Base-by-base conservation (phyloP, 2,329 filamentous ascomycete genomes). In the Ophiosphaerella herpotricha region DNA sequence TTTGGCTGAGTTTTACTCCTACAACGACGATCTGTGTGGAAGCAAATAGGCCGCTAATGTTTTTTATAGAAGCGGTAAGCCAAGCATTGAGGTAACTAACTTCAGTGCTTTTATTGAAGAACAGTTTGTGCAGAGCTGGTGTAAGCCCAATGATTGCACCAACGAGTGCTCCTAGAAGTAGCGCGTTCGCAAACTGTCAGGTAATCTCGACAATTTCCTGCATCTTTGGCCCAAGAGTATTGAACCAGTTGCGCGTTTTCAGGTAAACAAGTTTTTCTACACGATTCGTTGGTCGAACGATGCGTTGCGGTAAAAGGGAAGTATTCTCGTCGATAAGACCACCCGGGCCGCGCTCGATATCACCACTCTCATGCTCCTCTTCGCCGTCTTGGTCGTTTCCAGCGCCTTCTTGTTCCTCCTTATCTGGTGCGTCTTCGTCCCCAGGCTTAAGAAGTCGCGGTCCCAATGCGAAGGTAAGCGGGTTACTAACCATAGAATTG, bases 71-170 rank as follows among this genome's bases (percentile, higher is more conserved):
- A 0, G 78, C 77, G 0, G 85, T 88, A 34, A 89, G 72, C 85
- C 85, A 89, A 1, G 85, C 85, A 16, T 82, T 85, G 59, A 88
- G 80, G 48, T 85, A 82, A 1, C 86, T 85, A 5, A 85, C 86
- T 5, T 85, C 73, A 7, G 80, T 67, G 7, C 78, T 78, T 11
- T 78, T 70, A 43, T 72, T 77, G 74, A 89, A 89, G 69, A 89
- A 88, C 2, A 82, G 79, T 3, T 70, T 70, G 58, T 88, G 85
- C 1, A 89, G 73, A 1, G 78, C 61, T 0, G 85, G 85, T 0
- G 80, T 76, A 2, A 89, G 73, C 1, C 86, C 86, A 24, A 89
- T 77, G 13, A 85, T 60, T 2, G 78, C 78, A 4, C 85, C 86
- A 2, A 83, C 65, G 2, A 83, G 59, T 0, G 85, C 84, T 4